Evolutionary conservation across 2,329 filamentous ascomycete species (phyloP).

Genomic region (Pseudogymnoascus sp.): DNA sequence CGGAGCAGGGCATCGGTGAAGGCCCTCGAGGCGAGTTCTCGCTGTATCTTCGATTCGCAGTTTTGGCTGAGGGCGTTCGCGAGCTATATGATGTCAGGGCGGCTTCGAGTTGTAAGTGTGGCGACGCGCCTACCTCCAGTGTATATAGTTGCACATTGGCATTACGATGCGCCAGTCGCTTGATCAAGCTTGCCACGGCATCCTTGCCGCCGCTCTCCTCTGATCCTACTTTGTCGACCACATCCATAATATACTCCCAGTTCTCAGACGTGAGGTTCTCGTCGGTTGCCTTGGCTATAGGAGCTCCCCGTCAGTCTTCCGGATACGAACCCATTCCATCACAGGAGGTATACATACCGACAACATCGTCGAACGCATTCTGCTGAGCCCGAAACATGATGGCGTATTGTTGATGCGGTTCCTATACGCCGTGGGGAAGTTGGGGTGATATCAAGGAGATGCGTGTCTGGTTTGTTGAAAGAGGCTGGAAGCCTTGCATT

Average conservation of each 20-base stretch:
- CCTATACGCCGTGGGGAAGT: not conserved
- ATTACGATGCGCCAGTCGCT: conserved; percentile 64
- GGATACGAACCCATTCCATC: not conserved
- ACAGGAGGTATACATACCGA: conserved; percentile 42
- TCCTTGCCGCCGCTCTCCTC: conserved; percentile 49
- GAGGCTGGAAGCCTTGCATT: conserved; percentile 11
- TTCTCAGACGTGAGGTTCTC: conserved; percentile 78
- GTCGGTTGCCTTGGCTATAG: conserved; percentile 74
- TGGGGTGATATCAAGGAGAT: conserved; percentile 5
- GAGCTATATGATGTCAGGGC: conserved; percentile 37
- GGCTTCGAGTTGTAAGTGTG: not conserved
- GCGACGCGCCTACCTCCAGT: conserved; percentile 43
- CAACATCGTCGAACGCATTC: conserved; percentile 62
- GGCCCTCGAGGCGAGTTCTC: conserved; percentile 62
- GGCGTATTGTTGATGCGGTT: not conserved
- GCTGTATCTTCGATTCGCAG: conserved; percentile 60
- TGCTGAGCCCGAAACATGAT: conserved; percentile 53
- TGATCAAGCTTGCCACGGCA: conserved; percentile 64
- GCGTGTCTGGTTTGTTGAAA: conserved; percentile 3
- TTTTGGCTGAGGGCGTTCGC: conserved; percentile 67
- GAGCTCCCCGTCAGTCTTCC: not conserved
- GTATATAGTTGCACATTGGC: conserved; percentile 74
- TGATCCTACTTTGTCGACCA: conserved; percentile 34
- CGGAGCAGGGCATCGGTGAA: conserved; percentile 88
- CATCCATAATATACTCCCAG: conserved; percentile 53